A percentile compares a stretch with the other conserved stretches of the same genome.
phyloP scores from a whole-genome alignment of 208 protist species.

The Leishmania aethiopica region DNA sequence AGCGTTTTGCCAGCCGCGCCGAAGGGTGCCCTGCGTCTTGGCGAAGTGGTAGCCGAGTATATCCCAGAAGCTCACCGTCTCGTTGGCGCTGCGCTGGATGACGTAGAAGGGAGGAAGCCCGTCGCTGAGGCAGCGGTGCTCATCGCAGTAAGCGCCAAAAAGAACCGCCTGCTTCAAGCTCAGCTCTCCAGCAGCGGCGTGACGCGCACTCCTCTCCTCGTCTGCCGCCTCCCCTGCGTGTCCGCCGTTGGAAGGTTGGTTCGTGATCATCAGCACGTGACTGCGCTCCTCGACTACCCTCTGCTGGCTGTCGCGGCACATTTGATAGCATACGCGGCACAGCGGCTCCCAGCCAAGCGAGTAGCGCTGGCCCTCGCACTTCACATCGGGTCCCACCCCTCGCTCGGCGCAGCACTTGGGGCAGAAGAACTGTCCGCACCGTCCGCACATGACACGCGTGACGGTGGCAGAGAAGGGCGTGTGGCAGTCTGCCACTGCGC shows the following conservation, averaged over 20 bases:
- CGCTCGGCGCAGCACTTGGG: slow-evolving; percentile 52
- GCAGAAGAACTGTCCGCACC: slow-evolving; percentile 81
- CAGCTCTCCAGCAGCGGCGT: slow-evolving; percentile 13
- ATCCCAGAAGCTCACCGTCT: slow-evolving; percentile 24
- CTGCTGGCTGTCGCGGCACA: slow-evolving; percentile 43
- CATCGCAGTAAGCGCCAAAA: slow-evolving; percentile 30
- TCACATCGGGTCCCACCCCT: slow-evolving; percentile 49
- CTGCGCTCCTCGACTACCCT: slow-evolving; percentile 17
- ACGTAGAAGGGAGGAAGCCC: slow-evolving; percentile 36
- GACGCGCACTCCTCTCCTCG: slow-evolving; percentile 4
- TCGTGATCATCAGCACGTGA: slow-evolving; percentile 20
- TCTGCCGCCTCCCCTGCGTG: not conserved
- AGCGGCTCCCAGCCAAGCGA: slow-evolving; percentile 69
- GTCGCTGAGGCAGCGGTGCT: slow-evolving; percentile 23
- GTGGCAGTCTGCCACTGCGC: slow-evolving; percentile 36
- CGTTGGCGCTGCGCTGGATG: slow-evolving; percentile 13
- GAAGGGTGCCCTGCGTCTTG: slow-evolving; percentile 24
- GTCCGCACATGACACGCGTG: slow-evolving; percentile 58
- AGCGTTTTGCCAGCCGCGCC: slow-evolving; percentile 27
- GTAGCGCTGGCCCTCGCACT: slow-evolving; percentile 32
- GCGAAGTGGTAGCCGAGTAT: slow-evolving; percentile 24
- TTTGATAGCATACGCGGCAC: slow-evolving; percentile 52
- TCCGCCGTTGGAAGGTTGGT: not conserved
- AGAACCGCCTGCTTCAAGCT: slow-evolving; percentile 38
- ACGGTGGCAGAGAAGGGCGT: slow-evolving; percentile 44